phyloP scores from a whole-genome alignment of 768 basidiomycete species.

The Gloeophyllum trabeum region DNA sequence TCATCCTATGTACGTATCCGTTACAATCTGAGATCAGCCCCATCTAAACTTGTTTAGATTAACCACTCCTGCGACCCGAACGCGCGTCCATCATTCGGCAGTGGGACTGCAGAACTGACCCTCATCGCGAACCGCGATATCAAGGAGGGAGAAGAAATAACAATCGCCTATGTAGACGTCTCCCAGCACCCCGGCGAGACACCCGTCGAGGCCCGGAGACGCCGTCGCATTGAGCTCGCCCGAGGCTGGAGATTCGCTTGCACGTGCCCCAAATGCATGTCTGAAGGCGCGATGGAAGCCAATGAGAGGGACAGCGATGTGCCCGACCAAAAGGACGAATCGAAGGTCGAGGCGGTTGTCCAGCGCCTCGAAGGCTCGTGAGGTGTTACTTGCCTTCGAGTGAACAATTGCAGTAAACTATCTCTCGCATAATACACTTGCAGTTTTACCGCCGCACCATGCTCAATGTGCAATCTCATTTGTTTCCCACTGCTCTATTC shows the following conservation, averaged over 20 bases:
- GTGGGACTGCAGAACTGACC: constrained; percentile 58
- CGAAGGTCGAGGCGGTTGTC: constrained; percentile 29
- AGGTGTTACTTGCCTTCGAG: too few species aligned
- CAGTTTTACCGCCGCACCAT: too few species aligned
- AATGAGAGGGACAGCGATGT: constrained; percentile 13
- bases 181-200: constrained; percentile 42
- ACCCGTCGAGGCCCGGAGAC: constrained; percentile 40
- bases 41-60: constrained; percentile 29
- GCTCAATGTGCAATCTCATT: too few species aligned
- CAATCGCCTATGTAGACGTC: constrained; percentile 68
- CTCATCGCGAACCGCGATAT: constrained; percentile 57
- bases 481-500: too few species aligned
- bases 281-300: constrained; percentile 29
- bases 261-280: constrained; percentile 49
- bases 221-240: constrained; percentile 63
- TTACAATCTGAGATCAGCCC: neutral
- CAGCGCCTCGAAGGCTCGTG: constrained; percentile 7
- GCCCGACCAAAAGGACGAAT: constrained; percentile 36
- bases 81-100: constrained; percentile 50
- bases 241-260: constrained; percentile 81
- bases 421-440: too few species aligned
- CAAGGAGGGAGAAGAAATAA: constrained; percentile 67
- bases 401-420: too few species aligned
- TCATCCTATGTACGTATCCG: constrained; percentile 56
- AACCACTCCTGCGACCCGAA: constrained; percentile 67